Percentiles rank a stretch among this genome's conserved stretches.
phyloP scores from a whole-genome alignment of 331 rosid genomes.

The Pyrus hybrid region DNA sequence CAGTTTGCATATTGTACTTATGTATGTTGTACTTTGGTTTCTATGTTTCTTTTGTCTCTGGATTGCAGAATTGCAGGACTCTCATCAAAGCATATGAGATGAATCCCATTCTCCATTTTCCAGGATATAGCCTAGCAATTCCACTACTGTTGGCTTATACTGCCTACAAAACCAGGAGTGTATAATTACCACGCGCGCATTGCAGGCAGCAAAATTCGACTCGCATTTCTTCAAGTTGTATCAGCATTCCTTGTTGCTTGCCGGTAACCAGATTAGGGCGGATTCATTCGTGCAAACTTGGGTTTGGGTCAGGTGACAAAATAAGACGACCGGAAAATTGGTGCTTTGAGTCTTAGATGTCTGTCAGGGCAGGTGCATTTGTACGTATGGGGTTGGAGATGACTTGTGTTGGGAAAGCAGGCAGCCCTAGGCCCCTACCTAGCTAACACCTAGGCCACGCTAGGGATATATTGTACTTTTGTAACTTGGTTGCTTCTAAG shows the following conservation, averaged over 20 bases:
- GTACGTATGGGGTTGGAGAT: not conserved
- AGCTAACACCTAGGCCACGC: not conserved
- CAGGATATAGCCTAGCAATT: constrained; percentile 49
- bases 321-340: not conserved
- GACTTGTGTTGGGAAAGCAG: not conserved
- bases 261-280: not conserved
- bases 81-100: constrained; percentile 83
- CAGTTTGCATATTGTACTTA: not conserved
- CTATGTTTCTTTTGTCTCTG: constrained; percentile 10
- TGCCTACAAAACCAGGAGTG: constrained; percentile 41
- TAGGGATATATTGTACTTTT: too few relatives aligned
- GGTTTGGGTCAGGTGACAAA: not conserved
- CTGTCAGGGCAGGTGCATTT: too few relatives aligned
- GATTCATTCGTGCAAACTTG: not conserved
- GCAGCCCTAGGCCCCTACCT: not conserved
- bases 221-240: not conserved
- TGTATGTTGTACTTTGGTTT: not conserved
- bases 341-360: not conserved
- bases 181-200: constrained; percentile 14
- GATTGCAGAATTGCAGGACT: constrained; percentile 63
- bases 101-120: constrained; percentile 74
- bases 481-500: too few relatives aligned
- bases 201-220: not conserved
- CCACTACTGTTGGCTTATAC: constrained; percentile 63
- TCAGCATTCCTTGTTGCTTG: not conserved